These are phyloP conservation scores for Orobanche coerulescens DNA, from an alignment of 257 asterid species.

Conservation along the genomic window DNA sequence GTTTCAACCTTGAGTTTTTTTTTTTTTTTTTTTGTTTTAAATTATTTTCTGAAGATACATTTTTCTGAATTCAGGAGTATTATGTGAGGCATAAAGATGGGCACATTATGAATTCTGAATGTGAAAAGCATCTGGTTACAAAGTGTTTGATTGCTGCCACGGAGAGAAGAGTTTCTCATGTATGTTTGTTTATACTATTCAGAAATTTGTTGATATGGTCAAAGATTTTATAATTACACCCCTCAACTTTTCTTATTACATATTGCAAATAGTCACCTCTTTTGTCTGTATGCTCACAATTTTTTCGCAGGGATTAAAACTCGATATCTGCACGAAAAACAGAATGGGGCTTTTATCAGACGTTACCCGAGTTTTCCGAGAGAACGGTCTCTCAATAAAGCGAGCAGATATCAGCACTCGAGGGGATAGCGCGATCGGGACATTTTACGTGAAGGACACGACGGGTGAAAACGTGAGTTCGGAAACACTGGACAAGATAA, in stretches of 20 bases:
- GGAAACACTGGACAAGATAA: constrained; percentile 43
- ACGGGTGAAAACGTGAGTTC: constrained; percentile 45
- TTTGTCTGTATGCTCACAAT: too few relatives aligned
- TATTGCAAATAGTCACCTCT: too few relatives aligned
- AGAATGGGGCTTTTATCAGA: constrained; percentile 64
- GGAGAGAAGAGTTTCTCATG: constrained; percentile 66
- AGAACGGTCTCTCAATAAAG: constrained; percentile 68
- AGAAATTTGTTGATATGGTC: too few relatives aligned
- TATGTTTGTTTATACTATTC: too few relatives aligned
- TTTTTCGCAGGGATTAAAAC: constrained; percentile 55
- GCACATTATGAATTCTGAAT: constrained; percentile 37
- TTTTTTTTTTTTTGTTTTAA: background rate
- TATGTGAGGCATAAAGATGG: constrained; percentile 55
- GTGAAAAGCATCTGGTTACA: constrained; percentile 42
- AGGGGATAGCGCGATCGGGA: constrained; percentile 62
- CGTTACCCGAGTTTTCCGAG: constrained; percentile 63
- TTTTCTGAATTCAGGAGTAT: constrained; percentile 50
- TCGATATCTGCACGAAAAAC: constrained; percentile 51
- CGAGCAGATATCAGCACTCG: constrained; percentile 60
- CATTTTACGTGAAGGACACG: constrained; percentile 69
- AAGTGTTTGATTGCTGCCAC: constrained; percentile 75
- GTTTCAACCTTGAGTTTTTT: background rate
- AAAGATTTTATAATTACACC: too few relatives aligned
- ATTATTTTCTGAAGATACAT: too few relatives aligned
- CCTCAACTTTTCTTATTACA: too few relatives aligned